Percentiles rank a stretch among this genome's conserved stretches.
These are phyloP conservation scores for Circinella umbellata DNA, from an alignment of 371 early-diverging fungal species.

Conservation along the genomic window DNA sequence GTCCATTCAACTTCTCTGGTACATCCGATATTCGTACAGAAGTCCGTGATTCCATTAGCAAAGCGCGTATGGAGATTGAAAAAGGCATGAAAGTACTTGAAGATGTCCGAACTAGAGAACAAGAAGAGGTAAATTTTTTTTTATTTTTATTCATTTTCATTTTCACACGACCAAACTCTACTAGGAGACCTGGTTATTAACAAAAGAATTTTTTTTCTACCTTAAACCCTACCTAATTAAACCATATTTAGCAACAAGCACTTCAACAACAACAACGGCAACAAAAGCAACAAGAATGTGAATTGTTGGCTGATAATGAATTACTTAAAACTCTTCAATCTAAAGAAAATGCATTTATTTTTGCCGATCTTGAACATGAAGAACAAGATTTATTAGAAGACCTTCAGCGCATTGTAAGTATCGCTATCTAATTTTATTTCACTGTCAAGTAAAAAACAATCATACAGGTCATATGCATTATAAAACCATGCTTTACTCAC, in stretches of 20 bases:
- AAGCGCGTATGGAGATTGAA: constrained; percentile 61
- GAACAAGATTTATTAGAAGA: constrained; percentile 4
- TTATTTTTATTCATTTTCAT: background rate
- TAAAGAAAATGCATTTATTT: constrained; percentile 22
- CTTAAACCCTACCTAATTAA: too few species aligned
- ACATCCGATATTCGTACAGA: constrained; percentile 31
- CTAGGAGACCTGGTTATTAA: too few species aligned
- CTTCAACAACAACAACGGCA: constrained; percentile 7
- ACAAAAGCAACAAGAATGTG: constrained; percentile 11
- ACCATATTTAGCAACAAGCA: background rate
- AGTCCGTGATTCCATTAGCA: constrained; percentile 53
- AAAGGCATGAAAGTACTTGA: constrained; percentile 54
- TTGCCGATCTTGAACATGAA: constrained; percentile 16
- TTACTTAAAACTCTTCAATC: constrained; percentile 13
- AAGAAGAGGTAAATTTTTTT: constrained; percentile 8
- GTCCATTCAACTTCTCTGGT: constrained; percentile 11
- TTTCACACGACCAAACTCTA: too few species aligned
- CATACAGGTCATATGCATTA: too few species aligned
- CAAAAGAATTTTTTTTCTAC: background rate
- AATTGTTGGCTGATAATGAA: constrained; percentile 18
- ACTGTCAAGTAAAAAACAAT: too few species aligned
- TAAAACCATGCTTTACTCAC: background rate
- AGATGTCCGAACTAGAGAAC: constrained; percentile 23
- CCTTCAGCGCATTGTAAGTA: constrained; percentile 13
- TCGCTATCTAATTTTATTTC: background rate